Percentiles rank a stretch among this genome's conserved stretches.
These are phyloP conservation scores for Aspergillus panamensis DNA, from an alignment of 495 filamentous ascomycete species.

Conservation along the genomic window DNA sequence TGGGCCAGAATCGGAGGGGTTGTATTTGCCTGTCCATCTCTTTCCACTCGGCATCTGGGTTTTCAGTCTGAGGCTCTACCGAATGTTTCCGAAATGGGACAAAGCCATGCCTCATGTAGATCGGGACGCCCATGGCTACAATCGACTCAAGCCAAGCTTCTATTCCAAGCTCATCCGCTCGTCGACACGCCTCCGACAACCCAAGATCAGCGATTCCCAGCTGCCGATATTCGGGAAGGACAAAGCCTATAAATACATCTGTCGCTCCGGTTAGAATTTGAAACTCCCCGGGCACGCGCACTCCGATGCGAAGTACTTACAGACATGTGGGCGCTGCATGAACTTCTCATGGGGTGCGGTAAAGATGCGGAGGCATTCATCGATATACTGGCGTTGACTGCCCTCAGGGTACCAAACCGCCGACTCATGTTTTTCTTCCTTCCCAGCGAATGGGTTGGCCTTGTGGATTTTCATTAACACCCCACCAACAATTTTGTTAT, in stretches of 20 bases:
- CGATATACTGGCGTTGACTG: neutral
- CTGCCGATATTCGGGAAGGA: neutral
- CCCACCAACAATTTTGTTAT: neutral
- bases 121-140: neutral
- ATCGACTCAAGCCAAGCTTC: neutral
- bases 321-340: slow-evolving; percentile 1
- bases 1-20: neutral
- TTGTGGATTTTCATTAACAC: neutral
- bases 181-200: neutral
- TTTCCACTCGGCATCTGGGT: no score
- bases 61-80: neutral
- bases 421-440: neutral
- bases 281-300: neutral
- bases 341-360: neutral
- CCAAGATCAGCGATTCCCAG: neutral
- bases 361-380: neutral
- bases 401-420: neutral
- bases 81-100: neutral
- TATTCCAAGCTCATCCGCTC: slow-evolving; percentile 2
- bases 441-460: neutral
- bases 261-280: neutral
- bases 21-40: no score
- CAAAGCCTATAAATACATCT: neutral
- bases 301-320: neutral
- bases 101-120: slow-evolving; percentile 2